These are phyloP conservation scores for Volvox reticuliferus DNA, from an alignment of 139 green algal species.

Conservation along the genomic window DNA sequence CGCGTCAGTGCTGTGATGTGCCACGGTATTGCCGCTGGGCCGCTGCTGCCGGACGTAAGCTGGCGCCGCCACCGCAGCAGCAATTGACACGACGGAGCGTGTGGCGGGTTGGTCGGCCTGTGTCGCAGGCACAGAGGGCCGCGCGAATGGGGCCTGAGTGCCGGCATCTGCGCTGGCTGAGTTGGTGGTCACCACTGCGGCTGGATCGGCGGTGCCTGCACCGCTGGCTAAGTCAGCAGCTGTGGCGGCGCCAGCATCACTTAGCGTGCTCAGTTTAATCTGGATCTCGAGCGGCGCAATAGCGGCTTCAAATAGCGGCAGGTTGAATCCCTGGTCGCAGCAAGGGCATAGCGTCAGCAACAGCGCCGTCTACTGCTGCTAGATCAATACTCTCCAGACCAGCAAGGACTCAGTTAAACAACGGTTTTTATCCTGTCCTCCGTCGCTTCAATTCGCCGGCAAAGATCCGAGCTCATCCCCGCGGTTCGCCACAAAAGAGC, in stretches of 20 bases:
- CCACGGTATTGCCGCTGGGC: background rate
- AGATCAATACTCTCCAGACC: no score
- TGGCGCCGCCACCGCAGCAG: background rate
- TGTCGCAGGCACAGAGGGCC: background rate
- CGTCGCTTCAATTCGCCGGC: no score
- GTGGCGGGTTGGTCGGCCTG: background rate
- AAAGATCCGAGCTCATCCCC: no score
- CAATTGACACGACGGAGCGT: background rate
- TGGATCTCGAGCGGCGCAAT: constrained; percentile 25
- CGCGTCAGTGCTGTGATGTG: background rate
- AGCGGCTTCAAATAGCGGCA: constrained; percentile 42
- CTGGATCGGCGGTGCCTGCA: background rate
- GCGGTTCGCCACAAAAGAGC: no score
- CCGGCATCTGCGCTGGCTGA: background rate
- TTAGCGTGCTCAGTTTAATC: constrained; percentile 10
- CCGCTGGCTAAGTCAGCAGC: background rate
- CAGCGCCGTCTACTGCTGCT: no score
- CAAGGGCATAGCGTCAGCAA: background rate
- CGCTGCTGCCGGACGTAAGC: background rate
- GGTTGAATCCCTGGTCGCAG: background rate
- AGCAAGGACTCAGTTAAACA: no score
- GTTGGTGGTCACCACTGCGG: background rate
- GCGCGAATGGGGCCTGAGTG: background rate
- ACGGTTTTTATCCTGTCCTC: no score
- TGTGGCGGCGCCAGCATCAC: background rate